phyloP scores from a whole-genome alignment of 2,329 filamentous ascomycete species.

The Ceratocystis papillata region DNA sequence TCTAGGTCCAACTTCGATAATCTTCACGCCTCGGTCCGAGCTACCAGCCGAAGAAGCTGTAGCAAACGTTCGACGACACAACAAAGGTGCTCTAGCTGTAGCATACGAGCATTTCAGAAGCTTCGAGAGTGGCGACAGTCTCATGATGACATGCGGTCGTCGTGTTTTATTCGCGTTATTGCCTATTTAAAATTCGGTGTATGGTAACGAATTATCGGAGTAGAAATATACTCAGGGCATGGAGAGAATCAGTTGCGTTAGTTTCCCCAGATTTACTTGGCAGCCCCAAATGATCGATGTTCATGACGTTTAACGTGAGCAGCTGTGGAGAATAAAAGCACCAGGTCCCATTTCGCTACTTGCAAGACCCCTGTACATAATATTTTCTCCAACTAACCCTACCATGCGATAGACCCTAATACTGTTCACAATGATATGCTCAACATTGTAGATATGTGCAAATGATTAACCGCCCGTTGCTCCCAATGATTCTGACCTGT shows the following conservation, averaged over 20 bases:
- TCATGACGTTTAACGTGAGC: constrained; percentile 13
- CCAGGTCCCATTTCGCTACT: constrained; percentile 5
- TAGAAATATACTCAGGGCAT: neutral
- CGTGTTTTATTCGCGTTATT: neutral
- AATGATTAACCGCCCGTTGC: no score
- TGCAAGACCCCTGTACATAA: constrained; percentile 12
- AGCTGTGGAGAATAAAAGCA: constrained; percentile 14
- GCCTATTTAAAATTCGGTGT: neutral
- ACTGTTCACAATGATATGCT: neutral
- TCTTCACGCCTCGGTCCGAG: constrained; percentile 41
- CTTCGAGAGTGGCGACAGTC: constrained; percentile 1
- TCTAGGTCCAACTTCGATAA: constrained; percentile 74
- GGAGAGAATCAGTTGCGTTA: neutral
- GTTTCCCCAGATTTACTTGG: constrained; percentile 5
- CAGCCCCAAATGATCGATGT: neutral
- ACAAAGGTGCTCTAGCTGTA: constrained; percentile 8
- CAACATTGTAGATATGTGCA: neutral
- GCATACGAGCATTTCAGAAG: constrained; percentile 7
- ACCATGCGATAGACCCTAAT: neutral
- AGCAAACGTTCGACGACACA: constrained; percentile 18
- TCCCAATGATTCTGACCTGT: no score
- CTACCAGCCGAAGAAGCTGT: constrained; percentile 15
- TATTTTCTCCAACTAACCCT: constrained; percentile 19
- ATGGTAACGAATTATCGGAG: constrained; percentile 2
- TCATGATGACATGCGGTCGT: neutral